These are phyloP conservation scores for Gnomoniopsis smithogilvyi DNA, from an alignment of 2,329 filamentous ascomycete genomes.

Conservation along the genomic window DNA sequence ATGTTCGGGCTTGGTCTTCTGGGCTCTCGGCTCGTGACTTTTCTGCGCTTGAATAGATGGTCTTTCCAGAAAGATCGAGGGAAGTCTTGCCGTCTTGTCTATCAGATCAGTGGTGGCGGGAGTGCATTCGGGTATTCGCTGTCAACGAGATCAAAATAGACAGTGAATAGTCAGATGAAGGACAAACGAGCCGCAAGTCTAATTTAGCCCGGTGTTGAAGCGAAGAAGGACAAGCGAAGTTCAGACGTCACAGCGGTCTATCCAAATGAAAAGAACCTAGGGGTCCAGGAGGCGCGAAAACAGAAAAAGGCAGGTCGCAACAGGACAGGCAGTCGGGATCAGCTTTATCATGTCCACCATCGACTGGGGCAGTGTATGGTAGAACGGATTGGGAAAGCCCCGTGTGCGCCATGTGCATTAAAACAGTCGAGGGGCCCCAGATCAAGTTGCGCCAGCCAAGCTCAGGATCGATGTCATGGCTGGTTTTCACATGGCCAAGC, in stretches of 20 bases:
- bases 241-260: neutral
- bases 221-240: neutral
- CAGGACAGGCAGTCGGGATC: neutral
- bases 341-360: conserved; percentile 6
- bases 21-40: neutral
- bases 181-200: neutral
- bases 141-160: neutral
- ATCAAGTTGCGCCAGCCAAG: neutral
- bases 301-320: conserved; percentile 14
- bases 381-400: neutral
- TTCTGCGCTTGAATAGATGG: neutral
- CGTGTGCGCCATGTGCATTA: neutral
- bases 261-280: neutral
- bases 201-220: neutral
- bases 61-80: neutral
- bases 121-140: neutral
- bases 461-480: neutral
- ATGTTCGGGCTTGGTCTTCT: neutral
- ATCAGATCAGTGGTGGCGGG: neutral
- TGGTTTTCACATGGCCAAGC: neutral
- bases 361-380: neutral
- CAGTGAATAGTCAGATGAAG: neutral
- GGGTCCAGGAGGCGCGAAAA: neutral
- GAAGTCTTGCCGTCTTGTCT: neutral
- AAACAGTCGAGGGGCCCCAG: neutral